These are phyloP conservation scores for Wickerhamomyces alni DNA, from an alignment of 805 yeast genomes.

Conservation along the genomic window DNA sequence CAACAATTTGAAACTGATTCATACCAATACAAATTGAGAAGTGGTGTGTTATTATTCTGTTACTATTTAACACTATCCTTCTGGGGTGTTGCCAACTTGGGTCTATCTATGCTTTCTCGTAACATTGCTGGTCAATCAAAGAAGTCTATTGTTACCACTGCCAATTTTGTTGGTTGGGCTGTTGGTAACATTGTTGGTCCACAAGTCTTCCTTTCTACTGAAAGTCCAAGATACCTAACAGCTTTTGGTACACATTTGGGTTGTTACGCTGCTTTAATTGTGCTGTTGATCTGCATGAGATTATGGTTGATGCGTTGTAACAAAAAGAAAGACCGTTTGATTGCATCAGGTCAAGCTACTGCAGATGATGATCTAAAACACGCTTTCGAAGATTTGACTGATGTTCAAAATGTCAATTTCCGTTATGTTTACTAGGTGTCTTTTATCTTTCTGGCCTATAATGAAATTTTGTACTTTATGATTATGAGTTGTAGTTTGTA, in stretches of 20 bases:
- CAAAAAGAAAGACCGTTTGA: constrained; percentile 1
- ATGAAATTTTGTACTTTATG: no score
- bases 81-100: constrained; percentile 45
- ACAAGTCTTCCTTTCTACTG: constrained; percentile 41
- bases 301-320: constrained; percentile 3
- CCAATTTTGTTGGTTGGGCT: constrained; percentile 45
- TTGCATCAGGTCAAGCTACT: constrained; percentile 1
- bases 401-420: constrained; percentile 12
- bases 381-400: constrained; percentile 10
- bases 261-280: constrained; percentile 4
- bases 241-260: constrained; percentile 7
- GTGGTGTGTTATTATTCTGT: constrained; percentile 38
- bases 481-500: no score
- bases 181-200: constrained; percentile 53
- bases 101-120: constrained; percentile 42
- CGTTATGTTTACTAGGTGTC: constrained; percentile 7
- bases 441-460: no score
- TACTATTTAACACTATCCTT: constrained; percentile 45
- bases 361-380: constrained; percentile 4
- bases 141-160: constrained; percentile 39
- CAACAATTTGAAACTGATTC: constrained; percentile 2
- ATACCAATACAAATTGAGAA: constrained; percentile 15
- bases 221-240: constrained; percentile 40
- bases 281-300: constrained; percentile 1
- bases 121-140: constrained; percentile 54